Evolutionary conservation across 2,329 filamentous ascomycete species (phyloP).

Genomic region (Colletotrichum sublineola): DNA sequence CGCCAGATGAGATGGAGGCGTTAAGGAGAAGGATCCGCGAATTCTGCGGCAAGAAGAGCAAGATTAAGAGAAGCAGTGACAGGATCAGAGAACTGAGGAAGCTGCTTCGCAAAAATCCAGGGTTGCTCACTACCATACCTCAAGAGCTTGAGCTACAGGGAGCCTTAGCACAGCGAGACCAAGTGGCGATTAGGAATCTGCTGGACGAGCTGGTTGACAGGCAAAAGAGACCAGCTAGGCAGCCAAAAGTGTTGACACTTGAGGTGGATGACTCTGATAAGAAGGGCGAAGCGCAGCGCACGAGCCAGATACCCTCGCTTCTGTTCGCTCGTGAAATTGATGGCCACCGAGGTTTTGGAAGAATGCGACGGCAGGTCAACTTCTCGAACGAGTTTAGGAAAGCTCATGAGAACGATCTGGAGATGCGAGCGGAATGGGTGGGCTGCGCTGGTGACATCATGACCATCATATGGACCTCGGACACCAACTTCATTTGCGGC

Average conservation of each 20-base stretch:
- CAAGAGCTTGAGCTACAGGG: slow-evolving; percentile 40
- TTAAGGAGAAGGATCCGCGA: slow-evolving; percentile 37
- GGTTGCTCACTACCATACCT: slow-evolving; percentile 30
- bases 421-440: slow-evolving; percentile 67
- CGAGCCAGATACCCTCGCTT: slow-evolving; percentile 55
- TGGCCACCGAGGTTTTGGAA: slow-evolving; percentile 59
- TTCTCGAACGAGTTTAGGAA: slow-evolving; percentile 61
- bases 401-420: slow-evolving; percentile 65
- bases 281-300: slow-evolving; percentile 47
- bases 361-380: slow-evolving; percentile 57
- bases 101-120: slow-evolving; percentile 38
- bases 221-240: slow-evolving; percentile 42
- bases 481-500: slow-evolving; percentile 70
- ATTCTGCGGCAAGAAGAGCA: slow-evolving; percentile 19
- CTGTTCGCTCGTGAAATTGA: slow-evolving; percentile 64
- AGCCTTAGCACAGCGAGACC: slow-evolving; percentile 45
- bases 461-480: slow-evolving; percentile 69
- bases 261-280: slow-evolving; percentile 49
- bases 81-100: slow-evolving; percentile 42
- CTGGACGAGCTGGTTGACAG: slow-evolving; percentile 57
- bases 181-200: slow-evolving; percentile 53
- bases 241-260: slow-evolving; percentile 49
- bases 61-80: slow-evolving; percentile 5
- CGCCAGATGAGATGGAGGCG: slow-evolving; percentile 52
- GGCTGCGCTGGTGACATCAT: slow-evolving; percentile 73